Conservation (phyloP, 164 flowering plant genomes). For the Piper longum region DNA sequence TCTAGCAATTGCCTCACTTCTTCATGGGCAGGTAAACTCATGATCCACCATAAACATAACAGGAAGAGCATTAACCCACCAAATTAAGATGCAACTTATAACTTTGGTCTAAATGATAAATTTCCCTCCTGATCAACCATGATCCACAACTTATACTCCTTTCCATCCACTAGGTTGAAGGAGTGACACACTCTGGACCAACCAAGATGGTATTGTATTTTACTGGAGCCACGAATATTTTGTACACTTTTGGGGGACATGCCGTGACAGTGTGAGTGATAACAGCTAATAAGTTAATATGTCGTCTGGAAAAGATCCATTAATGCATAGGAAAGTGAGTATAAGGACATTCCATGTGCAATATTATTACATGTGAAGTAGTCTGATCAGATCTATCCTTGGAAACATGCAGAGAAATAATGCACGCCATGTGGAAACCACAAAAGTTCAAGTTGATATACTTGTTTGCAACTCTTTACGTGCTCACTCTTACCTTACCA, state of each 20-base stretch:
- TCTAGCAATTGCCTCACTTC: slow-evolving; percentile 55
- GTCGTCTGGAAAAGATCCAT: background rate
- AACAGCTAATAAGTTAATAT: background rate
- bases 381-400: background rate
- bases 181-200: slow-evolving; percentile 63
- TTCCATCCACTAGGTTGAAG: slow-evolving; percentile 31
- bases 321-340: background rate
- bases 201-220: slow-evolving; percentile 50
- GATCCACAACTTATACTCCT: background rate
- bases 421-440: slow-evolving; percentile 97
- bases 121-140: too few species aligned
- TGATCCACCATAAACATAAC: too few species aligned
- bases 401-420: slow-evolving; percentile 47
- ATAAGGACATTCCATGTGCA: background rate
- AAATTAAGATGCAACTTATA: too few species aligned
- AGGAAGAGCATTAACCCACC: too few species aligned
- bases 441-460: slow-evolving; percentile 67
- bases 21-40: slow-evolving; percentile 59
- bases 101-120: too few species aligned
- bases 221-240: slow-evolving; percentile 75
- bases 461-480: slow-evolving; percentile 58
- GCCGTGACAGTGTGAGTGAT: slow-evolving; percentile 76
- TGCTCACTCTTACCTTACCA: slow-evolving; percentile 68
- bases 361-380: background rate
- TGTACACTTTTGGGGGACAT: slow-evolving; percentile 86